phyloP scores from a whole-genome alignment of 805 yeast genomes.

The Cyberlindnera xylosilytica region DNA sequence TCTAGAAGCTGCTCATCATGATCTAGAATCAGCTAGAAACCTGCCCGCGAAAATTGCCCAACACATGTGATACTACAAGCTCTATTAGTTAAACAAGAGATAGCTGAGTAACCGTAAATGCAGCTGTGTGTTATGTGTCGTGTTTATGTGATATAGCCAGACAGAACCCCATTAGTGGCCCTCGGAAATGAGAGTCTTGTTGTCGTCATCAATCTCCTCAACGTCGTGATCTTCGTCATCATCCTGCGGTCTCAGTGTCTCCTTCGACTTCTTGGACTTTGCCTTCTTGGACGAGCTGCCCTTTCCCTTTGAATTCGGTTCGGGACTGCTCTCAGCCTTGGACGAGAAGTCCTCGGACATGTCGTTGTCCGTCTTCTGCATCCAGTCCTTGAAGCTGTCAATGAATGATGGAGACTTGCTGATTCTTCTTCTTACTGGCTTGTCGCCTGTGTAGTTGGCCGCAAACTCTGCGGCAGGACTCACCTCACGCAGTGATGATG shows the following conservation, averaged over 20 bases:
- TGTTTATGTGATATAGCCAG: no score
- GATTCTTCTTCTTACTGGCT: slow-evolving; percentile 23
- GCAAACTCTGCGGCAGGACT: slow-evolving; percentile 32
- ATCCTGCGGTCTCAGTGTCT: slow-evolving; percentile 4
- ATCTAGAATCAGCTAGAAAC: background rate
- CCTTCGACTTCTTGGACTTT: slow-evolving; percentile 3
- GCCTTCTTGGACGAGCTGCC: slow-evolving; percentile 2
- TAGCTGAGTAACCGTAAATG: no score
- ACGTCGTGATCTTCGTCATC: slow-evolving; percentile 1
- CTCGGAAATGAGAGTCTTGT: slow-evolving; percentile 13
- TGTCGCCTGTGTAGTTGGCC: slow-evolving; percentile 64
- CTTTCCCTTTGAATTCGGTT: slow-evolving; percentile 4
- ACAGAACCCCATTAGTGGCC: background rate
- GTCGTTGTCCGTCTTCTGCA: slow-evolving; percentile 28
- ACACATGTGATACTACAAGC: no score
- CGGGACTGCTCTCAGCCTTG: slow-evolving; percentile 13
- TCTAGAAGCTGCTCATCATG: background rate
- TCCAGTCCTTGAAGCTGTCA: slow-evolving; percentile 33
- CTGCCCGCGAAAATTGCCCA: no score
- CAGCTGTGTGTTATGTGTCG: no score
- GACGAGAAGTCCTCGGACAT: slow-evolving; percentile 10
- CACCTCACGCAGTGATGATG: slow-evolving; percentile 2
- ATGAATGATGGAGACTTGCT: slow-evolving; percentile 27
- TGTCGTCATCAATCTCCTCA: slow-evolving; percentile 8
- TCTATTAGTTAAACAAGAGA: no score